Evolutionary conservation across 2,329 filamentous ascomycete species (phyloP).

Genomic region (Corynespora cassiicola): DNA sequence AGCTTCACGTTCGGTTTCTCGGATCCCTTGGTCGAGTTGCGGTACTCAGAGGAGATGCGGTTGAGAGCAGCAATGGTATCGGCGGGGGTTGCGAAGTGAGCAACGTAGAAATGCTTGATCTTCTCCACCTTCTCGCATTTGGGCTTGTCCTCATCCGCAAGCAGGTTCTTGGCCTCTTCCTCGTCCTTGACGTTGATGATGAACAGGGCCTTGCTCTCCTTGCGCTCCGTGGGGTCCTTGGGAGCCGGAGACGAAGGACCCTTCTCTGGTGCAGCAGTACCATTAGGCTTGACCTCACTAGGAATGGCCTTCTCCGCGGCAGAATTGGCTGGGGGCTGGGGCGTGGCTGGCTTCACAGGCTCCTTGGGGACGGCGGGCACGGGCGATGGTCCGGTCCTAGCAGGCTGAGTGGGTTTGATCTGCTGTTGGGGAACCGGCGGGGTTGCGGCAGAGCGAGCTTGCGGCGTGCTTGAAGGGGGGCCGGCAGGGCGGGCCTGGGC

Average conservation of each 20-base stretch:
- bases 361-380: slow-evolving; percentile 50
- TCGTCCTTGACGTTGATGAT: slow-evolving; percentile 85
- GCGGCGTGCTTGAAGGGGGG: slow-evolving; percentile 40
- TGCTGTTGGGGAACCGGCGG: slow-evolving; percentile 44
- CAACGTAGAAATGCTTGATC: slow-evolving; percentile 82
- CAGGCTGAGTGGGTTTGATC: slow-evolving; percentile 45
- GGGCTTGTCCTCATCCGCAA: slow-evolving; percentile 79
- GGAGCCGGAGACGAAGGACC: slow-evolving; percentile 46
- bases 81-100: slow-evolving; percentile 79
- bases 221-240: slow-evolving; percentile 61
- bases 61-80: slow-evolving; percentile 82
- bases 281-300: slow-evolving; percentile 57
- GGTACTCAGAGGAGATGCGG: slow-evolving; percentile 76
- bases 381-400: slow-evolving; percentile 49
- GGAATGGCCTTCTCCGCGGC: slow-evolving; percentile 48
- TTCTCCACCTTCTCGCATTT: slow-evolving; percentile 76
- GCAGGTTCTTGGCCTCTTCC: slow-evolving; percentile 81
- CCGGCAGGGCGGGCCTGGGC: slow-evolving; percentile 37
- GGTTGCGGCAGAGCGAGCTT: slow-evolving; percentile 37
- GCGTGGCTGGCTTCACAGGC: slow-evolving; percentile 57
- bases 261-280: slow-evolving; percentile 52
- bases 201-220: slow-evolving; percentile 83
- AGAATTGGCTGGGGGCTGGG: slow-evolving; percentile 51
- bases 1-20: slow-evolving; percentile 83
- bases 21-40: slow-evolving; percentile 75